Conservation (phyloP, 2,329 filamentous ascomycete genomes). For the Trichoderma arundinaceum region DNA sequence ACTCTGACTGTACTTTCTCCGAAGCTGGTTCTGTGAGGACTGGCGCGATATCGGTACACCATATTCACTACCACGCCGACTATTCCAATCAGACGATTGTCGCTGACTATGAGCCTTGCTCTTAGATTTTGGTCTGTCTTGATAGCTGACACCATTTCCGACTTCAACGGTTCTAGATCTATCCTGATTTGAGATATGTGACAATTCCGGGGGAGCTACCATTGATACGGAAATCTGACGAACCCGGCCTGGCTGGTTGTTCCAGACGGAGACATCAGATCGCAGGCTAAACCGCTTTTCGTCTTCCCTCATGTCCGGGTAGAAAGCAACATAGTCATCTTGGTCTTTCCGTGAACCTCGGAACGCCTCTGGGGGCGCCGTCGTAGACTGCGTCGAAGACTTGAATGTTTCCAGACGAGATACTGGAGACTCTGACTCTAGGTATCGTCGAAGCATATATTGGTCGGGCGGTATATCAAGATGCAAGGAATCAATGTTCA, state of each 20-base stretch:
- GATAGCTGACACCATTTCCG: neutral
- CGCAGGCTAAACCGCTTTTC: slow-evolving; percentile 34
- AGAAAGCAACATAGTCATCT: slow-evolving; percentile 7
- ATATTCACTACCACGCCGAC: slow-evolving; percentile 10
- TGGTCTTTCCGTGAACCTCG: neutral
- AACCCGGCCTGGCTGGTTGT: slow-evolving; percentile 33
- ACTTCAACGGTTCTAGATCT: neutral
- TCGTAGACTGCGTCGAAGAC: neutral
- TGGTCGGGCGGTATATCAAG: slow-evolving; percentile 25
- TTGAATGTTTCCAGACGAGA: neutral
- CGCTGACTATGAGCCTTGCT: slow-evolving; percentile 7
- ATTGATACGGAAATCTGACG: slow-evolving; percentile 28
- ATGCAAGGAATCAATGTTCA: neutral
- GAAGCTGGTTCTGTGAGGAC: slow-evolving; percentile 26
- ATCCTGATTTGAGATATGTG: slow-evolving; percentile 5
- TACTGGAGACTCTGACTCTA: slow-evolving; percentile 29
- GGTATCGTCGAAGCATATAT: slow-evolving; percentile 32
- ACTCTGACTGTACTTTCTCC: slow-evolving; percentile 3
- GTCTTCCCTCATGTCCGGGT: slow-evolving; percentile 11
- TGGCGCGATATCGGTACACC: slow-evolving; percentile 19
- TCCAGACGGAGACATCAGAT: slow-evolving; percentile 37
- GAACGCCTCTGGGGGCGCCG: neutral
- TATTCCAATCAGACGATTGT: slow-evolving; percentile 23
- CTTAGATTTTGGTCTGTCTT: neutral
- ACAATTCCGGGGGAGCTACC: slow-evolving; percentile 23